phyloP scores from a whole-genome alignment of 2,329 filamentous ascomycete species.

The Karstenula rhodostoma region DNA sequence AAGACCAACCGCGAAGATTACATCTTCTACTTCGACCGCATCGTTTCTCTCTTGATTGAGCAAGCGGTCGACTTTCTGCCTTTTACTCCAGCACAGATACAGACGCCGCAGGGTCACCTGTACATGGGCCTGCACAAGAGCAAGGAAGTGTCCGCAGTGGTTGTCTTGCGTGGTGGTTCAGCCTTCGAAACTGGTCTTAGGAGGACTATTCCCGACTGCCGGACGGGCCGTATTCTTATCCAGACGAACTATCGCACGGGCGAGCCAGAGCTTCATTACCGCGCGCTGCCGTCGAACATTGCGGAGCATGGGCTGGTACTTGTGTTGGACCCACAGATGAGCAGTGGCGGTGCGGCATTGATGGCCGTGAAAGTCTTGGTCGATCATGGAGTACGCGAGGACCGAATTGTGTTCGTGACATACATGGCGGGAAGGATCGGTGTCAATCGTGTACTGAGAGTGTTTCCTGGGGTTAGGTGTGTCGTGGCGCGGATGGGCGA shows the following conservation, averaged over 20 bases:
- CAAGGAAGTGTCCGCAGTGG: constrained; percentile 75
- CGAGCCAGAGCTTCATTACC: constrained; percentile 92
- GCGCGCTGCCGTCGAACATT: constrained; percentile 78
- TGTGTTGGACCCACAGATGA: constrained; percentile 93
- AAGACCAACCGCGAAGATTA: constrained; percentile 86
- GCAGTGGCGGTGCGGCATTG: constrained; percentile 81
- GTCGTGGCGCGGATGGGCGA: constrained; percentile 84
- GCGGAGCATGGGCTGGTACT: constrained; percentile 80
- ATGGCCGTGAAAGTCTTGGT: constrained; percentile 98
- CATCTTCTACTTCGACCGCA: constrained; percentile 94
- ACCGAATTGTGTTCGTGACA: constrained; percentile 89
- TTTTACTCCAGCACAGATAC: constrained; percentile 70
- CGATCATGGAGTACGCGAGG: constrained; percentile 87
- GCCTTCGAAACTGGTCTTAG: constrained; percentile 88
- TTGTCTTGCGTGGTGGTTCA: constrained; percentile 87
- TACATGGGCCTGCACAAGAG: constrained; percentile 77
- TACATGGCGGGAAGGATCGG: constrained; percentile 88
- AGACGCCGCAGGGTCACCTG: constrained; percentile 72
- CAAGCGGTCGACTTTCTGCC: constrained; percentile 63
- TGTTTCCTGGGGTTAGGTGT: constrained; percentile 86
- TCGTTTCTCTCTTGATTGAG: constrained; percentile 86
- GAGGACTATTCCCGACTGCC: constrained; percentile 90
- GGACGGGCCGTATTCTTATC: constrained; percentile 87
- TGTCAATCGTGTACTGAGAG: constrained; percentile 82
- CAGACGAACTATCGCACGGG: constrained; percentile 76